Evolutionary conservation across 1,284 basidiomycete species (phyloP).

Genomic region (Lentinus polychrous): DNA sequence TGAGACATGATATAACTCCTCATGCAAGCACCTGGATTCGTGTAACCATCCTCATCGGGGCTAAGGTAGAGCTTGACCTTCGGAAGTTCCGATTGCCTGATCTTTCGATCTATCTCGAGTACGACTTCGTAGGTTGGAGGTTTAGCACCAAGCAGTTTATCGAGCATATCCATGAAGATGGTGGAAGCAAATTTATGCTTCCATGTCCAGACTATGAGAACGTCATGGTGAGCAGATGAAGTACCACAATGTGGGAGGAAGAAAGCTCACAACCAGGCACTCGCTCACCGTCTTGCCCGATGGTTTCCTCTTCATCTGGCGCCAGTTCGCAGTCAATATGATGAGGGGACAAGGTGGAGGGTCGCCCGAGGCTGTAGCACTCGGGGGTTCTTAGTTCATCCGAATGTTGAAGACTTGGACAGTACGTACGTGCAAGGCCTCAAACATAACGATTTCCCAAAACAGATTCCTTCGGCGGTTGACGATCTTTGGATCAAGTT

Average conservation of each 20-base stretch:
- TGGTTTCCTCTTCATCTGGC: slow-evolving; percentile 18
- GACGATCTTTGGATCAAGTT: slow-evolving; percentile 28
- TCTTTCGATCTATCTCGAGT: slow-evolving; percentile 24
- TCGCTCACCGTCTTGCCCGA: slow-evolving; percentile 18
- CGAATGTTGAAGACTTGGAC: not conserved
- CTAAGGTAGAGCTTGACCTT: slow-evolving; percentile 21
- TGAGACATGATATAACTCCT: slow-evolving; percentile 27
- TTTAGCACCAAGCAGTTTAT: slow-evolving; percentile 22
- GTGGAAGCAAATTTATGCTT: slow-evolving; percentile 21
- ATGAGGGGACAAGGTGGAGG: slow-evolving; percentile 18
- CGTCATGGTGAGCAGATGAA: not conserved
- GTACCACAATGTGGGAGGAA: not conserved
- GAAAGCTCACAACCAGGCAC: slow-evolving; percentile 22
- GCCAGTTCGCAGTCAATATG: slow-evolving; percentile 26
- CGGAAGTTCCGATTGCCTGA: slow-evolving; percentile 23
- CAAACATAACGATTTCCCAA: slow-evolving; percentile 35
- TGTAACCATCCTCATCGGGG: slow-evolving; percentile 25
- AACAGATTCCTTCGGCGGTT: slow-evolving; percentile 35
- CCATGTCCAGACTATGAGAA: slow-evolving; percentile 21
- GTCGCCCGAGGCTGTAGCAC: slow-evolving; percentile 26
- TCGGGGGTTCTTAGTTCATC: slow-evolving; percentile 8
- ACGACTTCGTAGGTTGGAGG: slow-evolving; percentile 23
- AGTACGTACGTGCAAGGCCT: slow-evolving; percentile 29
- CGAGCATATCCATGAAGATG: slow-evolving; percentile 20
- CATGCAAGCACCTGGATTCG: slow-evolving; percentile 22